Evolutionary conservation across 2,329 filamentous ascomycete genomes (phyloP).

Genomic region (Chaetomium sp.): DNA sequence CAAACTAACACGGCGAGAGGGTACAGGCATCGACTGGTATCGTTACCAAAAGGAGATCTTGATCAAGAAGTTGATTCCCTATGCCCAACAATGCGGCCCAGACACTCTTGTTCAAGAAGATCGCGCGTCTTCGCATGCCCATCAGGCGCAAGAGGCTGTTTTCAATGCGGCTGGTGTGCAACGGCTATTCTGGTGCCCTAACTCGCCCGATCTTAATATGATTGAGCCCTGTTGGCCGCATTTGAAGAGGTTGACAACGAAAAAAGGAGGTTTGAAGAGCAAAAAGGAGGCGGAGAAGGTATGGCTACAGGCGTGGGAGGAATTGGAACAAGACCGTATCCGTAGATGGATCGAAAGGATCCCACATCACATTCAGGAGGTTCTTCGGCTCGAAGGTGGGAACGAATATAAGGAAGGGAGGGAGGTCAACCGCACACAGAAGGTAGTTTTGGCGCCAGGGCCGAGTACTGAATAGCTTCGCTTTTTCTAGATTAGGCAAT

Average conservation of each 20-base stretch:
- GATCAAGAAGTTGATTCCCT: not conserved
- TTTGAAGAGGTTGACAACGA: not conserved
- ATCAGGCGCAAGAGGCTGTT: not conserved
- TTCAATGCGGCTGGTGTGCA: not conserved
- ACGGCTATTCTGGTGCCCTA: not conserved
- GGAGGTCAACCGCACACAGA: not conserved
- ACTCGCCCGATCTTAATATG: constrained; percentile 2
- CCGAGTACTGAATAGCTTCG: not conserved
- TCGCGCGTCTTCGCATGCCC: not conserved
- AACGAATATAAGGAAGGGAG: constrained; percentile 6
- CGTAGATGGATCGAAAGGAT: constrained; percentile 12
- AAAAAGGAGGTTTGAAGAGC: constrained; percentile 1
- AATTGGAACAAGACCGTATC: not conserved
- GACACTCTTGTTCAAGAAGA: constrained; percentile 28
- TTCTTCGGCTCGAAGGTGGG: not conserved
- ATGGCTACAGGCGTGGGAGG: not conserved
- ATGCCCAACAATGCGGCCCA: not conserved
- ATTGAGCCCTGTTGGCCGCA: not conserved
- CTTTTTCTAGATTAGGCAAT: not conserved
- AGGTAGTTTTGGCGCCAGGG: not conserved
- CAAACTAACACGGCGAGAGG: not conserved
- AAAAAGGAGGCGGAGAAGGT: not conserved
- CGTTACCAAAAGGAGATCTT: constrained; percentile 5
- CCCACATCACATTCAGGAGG: constrained; percentile 2
- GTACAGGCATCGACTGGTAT: constrained; percentile 1